Conservation (phyloP, 495 filamentous ascomycete species). For the Penicillium ucsense region DNA sequence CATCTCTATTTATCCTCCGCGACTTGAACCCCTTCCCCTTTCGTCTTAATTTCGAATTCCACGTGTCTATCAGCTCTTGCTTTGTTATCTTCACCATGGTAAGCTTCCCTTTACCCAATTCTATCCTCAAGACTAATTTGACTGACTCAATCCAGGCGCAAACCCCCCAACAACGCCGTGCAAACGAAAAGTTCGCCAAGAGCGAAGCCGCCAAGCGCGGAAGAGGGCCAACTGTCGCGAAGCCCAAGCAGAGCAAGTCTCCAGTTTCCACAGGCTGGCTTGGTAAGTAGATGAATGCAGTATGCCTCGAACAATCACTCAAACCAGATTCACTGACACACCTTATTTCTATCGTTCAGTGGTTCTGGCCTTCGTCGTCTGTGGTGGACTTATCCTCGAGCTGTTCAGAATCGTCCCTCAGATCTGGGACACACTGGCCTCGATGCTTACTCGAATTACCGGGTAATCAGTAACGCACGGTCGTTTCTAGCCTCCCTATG, state of each 20-base stretch:
- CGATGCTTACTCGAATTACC: constrained; percentile 16
- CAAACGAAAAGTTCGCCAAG: constrained; percentile 77
- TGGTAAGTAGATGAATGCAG: constrained; percentile 44
- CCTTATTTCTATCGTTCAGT: background rate
- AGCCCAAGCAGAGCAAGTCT: constrained; percentile 64
- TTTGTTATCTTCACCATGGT: background rate
- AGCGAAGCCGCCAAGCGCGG: constrained; percentile 72
- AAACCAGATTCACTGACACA: background rate
- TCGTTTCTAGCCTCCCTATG: too few species aligned
- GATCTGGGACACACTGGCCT: constrained; percentile 28
- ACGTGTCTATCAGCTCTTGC: background rate
- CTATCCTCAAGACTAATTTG: background rate
- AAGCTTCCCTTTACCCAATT: background rate
- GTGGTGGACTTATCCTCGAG: constrained; percentile 16
- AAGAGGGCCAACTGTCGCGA: constrained; percentile 60
- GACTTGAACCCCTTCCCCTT: background rate
- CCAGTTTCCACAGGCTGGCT: constrained; percentile 76
- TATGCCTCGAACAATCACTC: too few species aligned
- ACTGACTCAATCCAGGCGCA: constrained; percentile 53
- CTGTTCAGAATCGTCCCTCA: constrained; percentile 58
- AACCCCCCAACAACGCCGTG: constrained; percentile 85
- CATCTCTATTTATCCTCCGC: background rate
- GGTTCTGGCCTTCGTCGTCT: constrained; percentile 16
- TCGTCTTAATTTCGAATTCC: too few species aligned
- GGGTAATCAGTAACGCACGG: constrained; percentile 2